Evolutionary conservation across 306 rosid genomes (phyloP).

Genomic region (Datisca glomerata): DNA sequence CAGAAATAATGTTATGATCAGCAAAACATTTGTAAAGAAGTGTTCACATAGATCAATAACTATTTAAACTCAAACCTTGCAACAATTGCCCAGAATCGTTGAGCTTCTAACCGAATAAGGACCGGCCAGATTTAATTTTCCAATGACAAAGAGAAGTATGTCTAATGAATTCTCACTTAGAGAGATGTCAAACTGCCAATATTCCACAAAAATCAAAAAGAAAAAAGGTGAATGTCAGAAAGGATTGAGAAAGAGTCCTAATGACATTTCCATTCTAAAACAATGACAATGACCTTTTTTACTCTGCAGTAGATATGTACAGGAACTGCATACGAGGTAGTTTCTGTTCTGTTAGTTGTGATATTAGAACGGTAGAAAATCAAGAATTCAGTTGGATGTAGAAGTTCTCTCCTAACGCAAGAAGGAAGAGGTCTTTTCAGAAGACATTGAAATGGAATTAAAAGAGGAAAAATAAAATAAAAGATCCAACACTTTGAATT

Average conservation of each 20-base stretch:
- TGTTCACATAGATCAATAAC: slow-evolving; percentile 4
- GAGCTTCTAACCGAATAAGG: slow-evolving; percentile 69
- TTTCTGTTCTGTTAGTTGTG: slow-evolving; percentile 29
- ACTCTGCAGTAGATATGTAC: slow-evolving; percentile 60
- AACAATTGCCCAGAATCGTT: slow-evolving; percentile 53
- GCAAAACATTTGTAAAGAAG: too few relatives aligned
- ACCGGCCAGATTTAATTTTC: slow-evolving; percentile 68
- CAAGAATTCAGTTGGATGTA: slow-evolving; percentile 56
- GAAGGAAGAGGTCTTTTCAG: slow-evolving; percentile 7
- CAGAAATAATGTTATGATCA: too few relatives aligned
- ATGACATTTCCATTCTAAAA: slow-evolving; percentile 19
- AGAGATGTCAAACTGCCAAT: slow-evolving; percentile 55
- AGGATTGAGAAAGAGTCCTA: too few relatives aligned
- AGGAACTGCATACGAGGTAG: slow-evolving; percentile 45
- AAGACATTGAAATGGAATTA: slow-evolving; percentile 8
- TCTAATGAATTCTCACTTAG: slow-evolving; percentile 77
- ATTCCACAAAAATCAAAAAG: slow-evolving; percentile 9
- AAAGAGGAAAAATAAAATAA: not conserved
- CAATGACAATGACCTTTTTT: slow-evolving; percentile 40
- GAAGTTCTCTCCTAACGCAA: slow-evolving; percentile 59
- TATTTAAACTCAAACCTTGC: slow-evolving; percentile 58
- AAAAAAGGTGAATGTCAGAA: not conserved
- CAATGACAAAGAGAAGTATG: slow-evolving; percentile 64
- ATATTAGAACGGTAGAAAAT: slow-evolving; percentile 48
- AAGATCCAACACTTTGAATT: slow-evolving; percentile 2